These are phyloP conservation scores for Tricholoma flavovirens DNA, from an alignment of 768 basidiomycete genomes.

Conservation along the genomic window DNA sequence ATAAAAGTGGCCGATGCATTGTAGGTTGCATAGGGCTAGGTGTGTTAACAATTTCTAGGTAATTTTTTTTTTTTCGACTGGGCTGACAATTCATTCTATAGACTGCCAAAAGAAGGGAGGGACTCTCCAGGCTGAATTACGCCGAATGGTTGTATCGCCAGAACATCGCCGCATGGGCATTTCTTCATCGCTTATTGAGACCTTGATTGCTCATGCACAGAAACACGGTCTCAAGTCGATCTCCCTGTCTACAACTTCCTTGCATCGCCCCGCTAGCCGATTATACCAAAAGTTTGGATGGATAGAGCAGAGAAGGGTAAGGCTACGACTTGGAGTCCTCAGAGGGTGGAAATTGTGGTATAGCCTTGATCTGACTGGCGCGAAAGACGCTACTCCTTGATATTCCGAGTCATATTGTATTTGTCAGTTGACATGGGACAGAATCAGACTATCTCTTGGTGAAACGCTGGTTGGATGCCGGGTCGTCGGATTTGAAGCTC, in stretches of 20 bases:
- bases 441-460: no score
- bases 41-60: constrained; percentile 1
- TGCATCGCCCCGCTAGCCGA: constrained; percentile 4
- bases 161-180: constrained; percentile 10
- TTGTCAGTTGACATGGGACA: no score
- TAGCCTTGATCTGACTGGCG: constrained; percentile 1
- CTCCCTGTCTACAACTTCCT: not conserved
- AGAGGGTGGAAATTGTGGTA: not conserved
- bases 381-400: not conserved
- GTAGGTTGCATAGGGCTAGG: constrained; percentile 19
- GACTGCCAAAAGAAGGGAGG: constrained; percentile 6
- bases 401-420: no score
- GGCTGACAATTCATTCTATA: not conserved
- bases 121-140: constrained; percentile 2
- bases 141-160: constrained; percentile 12
- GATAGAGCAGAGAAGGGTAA: constrained; percentile 3
- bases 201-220: constrained; percentile 6
- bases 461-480: no score
- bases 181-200: constrained; percentile 4
- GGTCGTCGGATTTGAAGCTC: no score
- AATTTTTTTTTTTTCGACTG: not conserved
- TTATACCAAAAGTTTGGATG: constrained; percentile 16
- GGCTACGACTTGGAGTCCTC: not conserved
- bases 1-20: constrained; percentile 8
- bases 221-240: not conserved